phyloP scores from a whole-genome alignment of 2,329 filamentous ascomycete genomes.

The Periconia macrospinosa region DNA sequence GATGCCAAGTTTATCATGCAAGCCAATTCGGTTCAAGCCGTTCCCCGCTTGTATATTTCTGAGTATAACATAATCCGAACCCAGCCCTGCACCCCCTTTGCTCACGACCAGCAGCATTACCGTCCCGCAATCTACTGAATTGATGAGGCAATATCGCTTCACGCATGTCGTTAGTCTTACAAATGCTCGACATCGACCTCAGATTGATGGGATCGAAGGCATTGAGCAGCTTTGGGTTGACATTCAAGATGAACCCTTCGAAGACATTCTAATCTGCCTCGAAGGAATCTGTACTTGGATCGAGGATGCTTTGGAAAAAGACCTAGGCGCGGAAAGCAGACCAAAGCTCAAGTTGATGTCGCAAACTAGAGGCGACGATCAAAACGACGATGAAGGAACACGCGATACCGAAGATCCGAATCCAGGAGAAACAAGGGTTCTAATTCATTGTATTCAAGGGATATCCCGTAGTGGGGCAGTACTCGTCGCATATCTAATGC shows the following conservation, averaged over 20 bases:
- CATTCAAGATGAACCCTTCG: conserved; percentile 15
- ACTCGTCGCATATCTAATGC: conserved; percentile 18
- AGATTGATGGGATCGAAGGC: neutral
- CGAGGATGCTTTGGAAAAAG: conserved; percentile 2
- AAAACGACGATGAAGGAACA: neutral
- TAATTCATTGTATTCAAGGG: conserved; percentile 18
- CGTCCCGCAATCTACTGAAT: neutral
- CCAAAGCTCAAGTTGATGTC: no score
- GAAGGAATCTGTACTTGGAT: conserved; percentile 12
- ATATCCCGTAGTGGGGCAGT: conserved; percentile 14
- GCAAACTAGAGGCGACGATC: neutral
- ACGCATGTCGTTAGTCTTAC: conserved; percentile 14
- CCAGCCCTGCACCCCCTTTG: neutral
- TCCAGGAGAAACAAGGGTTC: neutral
- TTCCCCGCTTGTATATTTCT: neutral
- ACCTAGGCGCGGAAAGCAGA: neutral
- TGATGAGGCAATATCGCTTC: conserved; percentile 7
- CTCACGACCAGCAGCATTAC: conserved; percentile 5
- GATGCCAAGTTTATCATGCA: neutral
- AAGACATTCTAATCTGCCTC: conserved; percentile 10
- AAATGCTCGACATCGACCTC: neutral
- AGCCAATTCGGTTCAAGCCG: neutral
- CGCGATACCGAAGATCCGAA: neutral
- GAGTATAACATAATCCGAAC: neutral
- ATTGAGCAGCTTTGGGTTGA: conserved; percentile 8